A percentile compares a stretch with the other conserved stretches of the same genome.
Conservation (phyloP, 208 protist species). For the Leishmania guyanensis region DNA sequence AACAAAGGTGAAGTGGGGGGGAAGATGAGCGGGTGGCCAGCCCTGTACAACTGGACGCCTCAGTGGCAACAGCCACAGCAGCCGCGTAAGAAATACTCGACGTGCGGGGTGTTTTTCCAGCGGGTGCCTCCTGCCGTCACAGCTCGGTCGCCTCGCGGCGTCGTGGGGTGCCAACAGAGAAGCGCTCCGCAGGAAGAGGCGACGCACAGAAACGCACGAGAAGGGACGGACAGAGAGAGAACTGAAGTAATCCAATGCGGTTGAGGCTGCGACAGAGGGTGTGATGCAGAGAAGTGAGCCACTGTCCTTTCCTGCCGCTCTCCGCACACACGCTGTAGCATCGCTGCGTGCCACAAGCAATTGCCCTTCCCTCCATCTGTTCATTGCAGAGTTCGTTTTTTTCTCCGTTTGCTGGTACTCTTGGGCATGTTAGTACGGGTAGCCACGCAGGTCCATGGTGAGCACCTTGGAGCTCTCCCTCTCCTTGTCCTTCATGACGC, state of each 20-base stretch:
- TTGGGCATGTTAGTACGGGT: constrained; percentile 53
- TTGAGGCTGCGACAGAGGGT: background rate
- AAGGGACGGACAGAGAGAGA: background rate
- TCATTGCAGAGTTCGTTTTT: background rate
- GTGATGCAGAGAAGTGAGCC: background rate
- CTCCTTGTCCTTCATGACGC: constrained; percentile 94
- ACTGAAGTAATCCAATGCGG: background rate
- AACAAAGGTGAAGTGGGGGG: background rate
- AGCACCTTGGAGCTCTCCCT: constrained; percentile 80
- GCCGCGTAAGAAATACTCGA: background rate
- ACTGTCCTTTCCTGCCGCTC: no score
- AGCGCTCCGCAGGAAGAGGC: background rate
- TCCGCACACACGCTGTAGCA: background rate
- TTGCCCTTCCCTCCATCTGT: background rate
- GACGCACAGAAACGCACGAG: background rate
- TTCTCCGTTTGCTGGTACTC: background rate
- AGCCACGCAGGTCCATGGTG: constrained; percentile 90
- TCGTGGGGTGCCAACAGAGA: background rate
- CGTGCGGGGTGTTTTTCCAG: background rate
- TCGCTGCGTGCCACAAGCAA: background rate
- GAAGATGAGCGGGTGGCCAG: background rate
- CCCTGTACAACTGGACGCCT: background rate
- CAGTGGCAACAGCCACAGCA: background rate
- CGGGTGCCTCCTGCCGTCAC: background rate
- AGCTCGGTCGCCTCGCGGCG: background rate